A percentile compares a stretch with the other conserved stretches of the same genome.
phyloP scores from a whole-genome alignment of 208 protist genomes.

The Tritrichomonas musculus region DNA sequence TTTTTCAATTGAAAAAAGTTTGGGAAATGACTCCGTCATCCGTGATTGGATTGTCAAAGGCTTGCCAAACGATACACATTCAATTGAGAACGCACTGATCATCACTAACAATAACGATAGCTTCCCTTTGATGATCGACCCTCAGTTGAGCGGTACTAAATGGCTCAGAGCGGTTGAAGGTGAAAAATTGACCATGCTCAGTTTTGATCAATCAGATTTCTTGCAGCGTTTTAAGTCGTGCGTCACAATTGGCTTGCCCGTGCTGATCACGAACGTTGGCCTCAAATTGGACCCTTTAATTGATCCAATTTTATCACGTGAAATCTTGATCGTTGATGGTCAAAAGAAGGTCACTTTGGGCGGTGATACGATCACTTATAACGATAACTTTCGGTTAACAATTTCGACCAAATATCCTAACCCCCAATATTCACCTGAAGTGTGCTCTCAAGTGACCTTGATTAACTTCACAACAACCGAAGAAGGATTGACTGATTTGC shows the following conservation, averaged over 20 bases:
- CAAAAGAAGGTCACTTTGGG: slow-evolving; percentile 58
- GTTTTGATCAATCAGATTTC: slow-evolving; percentile 82
- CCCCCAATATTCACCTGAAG: slow-evolving; percentile 63
- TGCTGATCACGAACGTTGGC: slow-evolving; percentile 84
- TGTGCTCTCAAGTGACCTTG: slow-evolving; percentile 65
- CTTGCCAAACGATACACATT: slow-evolving; percentile 81
- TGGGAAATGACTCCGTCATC: slow-evolving; percentile 80
- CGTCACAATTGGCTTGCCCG: slow-evolving; percentile 73
- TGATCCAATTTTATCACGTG: slow-evolving; percentile 80
- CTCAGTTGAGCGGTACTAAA: slow-evolving; percentile 51
- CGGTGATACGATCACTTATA: slow-evolving; percentile 62
- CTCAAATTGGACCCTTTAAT: slow-evolving; percentile 91
- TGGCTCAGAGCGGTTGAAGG: slow-evolving; percentile 65
- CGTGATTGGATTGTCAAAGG: slow-evolving; percentile 87
- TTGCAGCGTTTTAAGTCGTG: slow-evolving; percentile 74
- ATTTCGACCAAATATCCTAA: slow-evolving; percentile 67
- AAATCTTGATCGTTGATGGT: slow-evolving; percentile 55
- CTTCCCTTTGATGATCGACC: slow-evolving; percentile 54
- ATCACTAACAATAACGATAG: background rate
- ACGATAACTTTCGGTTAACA: slow-evolving; percentile 59
- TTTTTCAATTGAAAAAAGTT: slow-evolving; percentile 72
- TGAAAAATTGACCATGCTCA: slow-evolving; percentile 81
- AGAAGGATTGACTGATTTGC: slow-evolving; percentile 60
- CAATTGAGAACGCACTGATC: slow-evolving; percentile 79
- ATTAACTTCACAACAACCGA: slow-evolving; percentile 69